Evolutionary conservation across 768 basidiomycete genomes (phyloP).

Genomic region (Plicaturopsis crispa): DNA sequence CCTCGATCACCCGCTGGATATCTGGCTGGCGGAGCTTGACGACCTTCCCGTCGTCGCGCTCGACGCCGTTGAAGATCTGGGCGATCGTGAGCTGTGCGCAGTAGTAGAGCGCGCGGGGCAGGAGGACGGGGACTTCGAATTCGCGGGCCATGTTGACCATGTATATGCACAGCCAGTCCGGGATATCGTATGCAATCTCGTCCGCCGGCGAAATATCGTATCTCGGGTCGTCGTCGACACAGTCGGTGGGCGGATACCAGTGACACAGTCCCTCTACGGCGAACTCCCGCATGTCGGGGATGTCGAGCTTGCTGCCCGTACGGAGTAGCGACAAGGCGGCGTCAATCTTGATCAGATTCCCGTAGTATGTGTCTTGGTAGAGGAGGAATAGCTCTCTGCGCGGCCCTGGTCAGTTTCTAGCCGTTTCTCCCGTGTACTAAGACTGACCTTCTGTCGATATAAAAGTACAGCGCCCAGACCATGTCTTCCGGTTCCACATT

Average conservation of each 20-base stretch:
- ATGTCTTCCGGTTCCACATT: conserved; percentile 9
- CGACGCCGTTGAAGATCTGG: conserved; percentile 13
- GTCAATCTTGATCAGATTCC: no score
- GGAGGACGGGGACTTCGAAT: conserved; percentile 9
- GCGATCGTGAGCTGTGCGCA: conserved; percentile 14
- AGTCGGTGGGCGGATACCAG: no score
- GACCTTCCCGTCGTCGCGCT: conserved; percentile 6
- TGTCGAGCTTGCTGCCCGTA: conserved; percentile 7
- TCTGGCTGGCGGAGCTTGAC: conserved; percentile 5
- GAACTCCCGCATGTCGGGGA: conserved; percentile 5
- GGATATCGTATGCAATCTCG: no score
- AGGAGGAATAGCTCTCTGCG: no score
- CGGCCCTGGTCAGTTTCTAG: no score
- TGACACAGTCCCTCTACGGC: conserved; percentile 9
- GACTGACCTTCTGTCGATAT: no score
- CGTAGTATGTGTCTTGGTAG: no score
- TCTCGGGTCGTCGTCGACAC: no score
- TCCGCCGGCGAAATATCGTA: no score
- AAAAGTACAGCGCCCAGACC: conserved; percentile 8
- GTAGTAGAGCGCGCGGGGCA: conserved; percentile 17
- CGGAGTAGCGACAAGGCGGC: conserved; percentile 7
- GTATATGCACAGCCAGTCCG: no score
- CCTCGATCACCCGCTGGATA: conserved; percentile 8
- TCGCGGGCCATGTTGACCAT: conserved; percentile 11
- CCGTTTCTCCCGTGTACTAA: no score